Percentiles rank a stretch among this genome's conserved stretches.
phyloP scores from a whole-genome alignment of 2,329 filamentous ascomycete species.

The Parastagonospora nodorum region DNA sequence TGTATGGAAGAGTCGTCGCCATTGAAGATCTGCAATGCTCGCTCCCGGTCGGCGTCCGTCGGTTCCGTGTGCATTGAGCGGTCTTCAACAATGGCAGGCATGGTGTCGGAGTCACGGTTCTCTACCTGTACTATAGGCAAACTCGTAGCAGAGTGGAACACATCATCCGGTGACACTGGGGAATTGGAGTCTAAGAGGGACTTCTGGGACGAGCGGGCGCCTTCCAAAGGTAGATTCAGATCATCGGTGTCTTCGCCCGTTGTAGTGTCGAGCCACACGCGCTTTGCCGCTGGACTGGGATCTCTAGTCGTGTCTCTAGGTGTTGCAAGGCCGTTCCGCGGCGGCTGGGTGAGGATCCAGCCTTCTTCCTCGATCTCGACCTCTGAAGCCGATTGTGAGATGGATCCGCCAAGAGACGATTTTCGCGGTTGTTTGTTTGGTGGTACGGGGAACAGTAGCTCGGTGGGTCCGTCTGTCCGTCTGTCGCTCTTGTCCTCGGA shows the following conservation, averaged over 20 bases:
- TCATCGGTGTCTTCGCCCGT: conserved; percentile 41
- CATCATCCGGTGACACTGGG: conserved; percentile 49
- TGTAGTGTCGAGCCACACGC: conserved; percentile 49
- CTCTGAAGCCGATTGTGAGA: conserved; percentile 39
- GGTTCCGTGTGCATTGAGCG: conserved; percentile 46
- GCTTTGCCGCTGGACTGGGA: conserved; percentile 32
- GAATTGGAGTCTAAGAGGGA: conserved; percentile 43
- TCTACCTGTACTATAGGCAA: conserved; percentile 59
- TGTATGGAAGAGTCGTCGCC: conserved; percentile 81
- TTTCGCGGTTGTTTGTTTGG: conserved; percentile 19
- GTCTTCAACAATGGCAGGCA: conserved; percentile 44
- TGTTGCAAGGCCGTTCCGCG: conserved; percentile 25
- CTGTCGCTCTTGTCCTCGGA: conserved; percentile 27
- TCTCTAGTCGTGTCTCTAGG: conserved; percentile 12
- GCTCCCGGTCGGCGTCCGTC: conserved; percentile 72
- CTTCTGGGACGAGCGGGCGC: conserved; percentile 42
- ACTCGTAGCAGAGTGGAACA: conserved; percentile 55
- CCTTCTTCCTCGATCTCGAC: conserved; percentile 45
- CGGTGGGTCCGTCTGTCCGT: conserved; percentile 27
- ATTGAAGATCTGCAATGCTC: conserved; percentile 81
- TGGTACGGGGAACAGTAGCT: conserved; percentile 20
- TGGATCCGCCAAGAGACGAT: conserved; percentile 16
- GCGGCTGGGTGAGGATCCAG: conserved; percentile 43
- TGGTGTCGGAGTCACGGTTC: conserved; percentile 47
- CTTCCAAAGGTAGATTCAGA: conserved; percentile 48